Evolutionary conservation across 768 basidiomycete species (phyloP), one percentile per base, ranked within the genome.

Genomic region (Cubamyces lactineus): DNA sequence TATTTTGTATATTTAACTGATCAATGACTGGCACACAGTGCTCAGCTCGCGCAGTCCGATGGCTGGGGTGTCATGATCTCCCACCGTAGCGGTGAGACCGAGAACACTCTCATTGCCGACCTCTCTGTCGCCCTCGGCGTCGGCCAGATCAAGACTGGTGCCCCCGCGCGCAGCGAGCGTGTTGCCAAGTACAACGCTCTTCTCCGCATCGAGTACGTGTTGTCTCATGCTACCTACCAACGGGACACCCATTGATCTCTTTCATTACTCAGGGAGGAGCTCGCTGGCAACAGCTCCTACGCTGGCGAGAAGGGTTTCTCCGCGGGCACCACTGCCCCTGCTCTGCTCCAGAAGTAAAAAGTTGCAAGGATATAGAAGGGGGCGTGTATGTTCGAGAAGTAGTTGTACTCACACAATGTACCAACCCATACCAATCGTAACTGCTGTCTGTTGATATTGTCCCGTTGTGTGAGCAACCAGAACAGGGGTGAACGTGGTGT

Each of bases 1-100:
- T n/a, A n/a, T n/a, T n/a, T n/a, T 8, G 28, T 21, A 41, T 28
- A 17, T 5, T 9, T 43, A 17, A 51, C 34, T 41, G 19, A 50
- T 8, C 17, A 19, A 17, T 26, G 48, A 51, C 17, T 46, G 39
- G 26, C 41, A 15, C 39, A 23, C 43, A 66, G 55, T 62, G 94
- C 96, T 62, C 95, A 98, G 77, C 92, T 99, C 70, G 76, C 96
- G 51, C 94, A 97, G 76, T 93, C 92, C 41, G 93, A 94, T 72
- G 91, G 91, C 57, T 99, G 97, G 97, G 96, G 95, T 75, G 92
- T 98, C 79, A 99, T 99, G 97, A 89, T 96, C 77, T 98, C 96
- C 55, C 97, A 98, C 85, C 95, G 97, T 68, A 94, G 91, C 68
- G 96, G 96, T 72, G 96, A 98, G 84, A 98, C 96, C 39, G 96